These are phyloP conservation scores for Biscogniauxia marginata DNA, from an alignment of 2,329 filamentous ascomycete genomes.

Conservation along the genomic window DNA sequence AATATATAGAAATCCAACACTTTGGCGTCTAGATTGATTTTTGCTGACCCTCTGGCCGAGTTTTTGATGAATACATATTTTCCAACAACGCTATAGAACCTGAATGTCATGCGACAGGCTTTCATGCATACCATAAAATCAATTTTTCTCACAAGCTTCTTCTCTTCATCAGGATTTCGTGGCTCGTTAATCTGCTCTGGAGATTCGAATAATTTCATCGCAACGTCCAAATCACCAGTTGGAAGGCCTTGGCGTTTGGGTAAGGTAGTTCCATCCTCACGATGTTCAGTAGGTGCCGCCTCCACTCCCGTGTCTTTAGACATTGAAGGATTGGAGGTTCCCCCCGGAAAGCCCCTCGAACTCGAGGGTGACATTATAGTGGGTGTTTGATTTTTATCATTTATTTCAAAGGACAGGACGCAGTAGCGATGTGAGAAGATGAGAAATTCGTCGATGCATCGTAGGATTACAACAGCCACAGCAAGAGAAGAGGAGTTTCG, in stretches of 20 bases:
- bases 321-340: neutral
- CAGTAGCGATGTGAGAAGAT: neutral
- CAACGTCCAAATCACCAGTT: slow-evolving; percentile 20
- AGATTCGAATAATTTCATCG: slow-evolving; percentile 24
- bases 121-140: slow-evolving; percentile 48
- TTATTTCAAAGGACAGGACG: too few species aligned
- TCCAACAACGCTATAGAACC: too few species aligned
- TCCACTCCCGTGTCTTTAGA: slow-evolving; percentile 11
- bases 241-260: slow-evolving; percentile 3
- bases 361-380: neutral
- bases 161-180: slow-evolving; percentile 21
- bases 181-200: slow-evolving; percentile 25
- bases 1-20: too few species aligned
- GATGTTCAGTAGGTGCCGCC: slow-evolving; percentile 6
- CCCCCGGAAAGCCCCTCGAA: neutral
- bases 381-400: neutral
- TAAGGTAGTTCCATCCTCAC: slow-evolving; percentile 2
- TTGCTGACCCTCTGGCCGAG: too few species aligned
- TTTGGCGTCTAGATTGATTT: too few species aligned
- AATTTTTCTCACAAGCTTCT: slow-evolving; percentile 47
- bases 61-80: too few species aligned
- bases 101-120: too few species aligned
- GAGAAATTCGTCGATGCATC: neutral
- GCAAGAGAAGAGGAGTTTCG: neutral
- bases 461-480: neutral